Evolutionary conservation across 1,284 basidiomycete genomes (phyloP), one percentile per base, ranked within the genome.

Genomic region (Puccinia coronata): DNA sequence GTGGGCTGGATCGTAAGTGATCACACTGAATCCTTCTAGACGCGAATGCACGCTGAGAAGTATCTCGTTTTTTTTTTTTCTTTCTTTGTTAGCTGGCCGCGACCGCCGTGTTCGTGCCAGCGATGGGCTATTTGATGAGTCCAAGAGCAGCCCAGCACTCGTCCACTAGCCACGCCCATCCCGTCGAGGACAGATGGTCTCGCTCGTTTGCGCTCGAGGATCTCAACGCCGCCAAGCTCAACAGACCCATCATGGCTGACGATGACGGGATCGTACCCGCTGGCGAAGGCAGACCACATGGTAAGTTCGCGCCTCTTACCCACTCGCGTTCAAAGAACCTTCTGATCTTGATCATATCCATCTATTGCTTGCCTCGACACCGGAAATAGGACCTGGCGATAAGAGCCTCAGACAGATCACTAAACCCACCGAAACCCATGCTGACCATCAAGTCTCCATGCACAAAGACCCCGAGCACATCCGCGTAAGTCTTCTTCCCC

Each of bases 211-310:
- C 41, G 8, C 55, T 34, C 14, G 72, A 74, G 34, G 36, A 74
- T 36, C 55, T 74, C 23, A 28, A 74, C 34, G 1, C 72, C 6
- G 53, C 34, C 31, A 74, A 41, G 25, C 57, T 74, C 25, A 74
- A 74, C 57, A 6, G 72, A 31, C 72, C 72, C 14, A 74, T 74
- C 55, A 74, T 74, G 49, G 53, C 72, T 4, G 72, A 59, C 8
- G 72, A 74, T 23, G 72, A 74, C 39, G 72, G 72, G 20, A 74
- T 59, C 53, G 72, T 28, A 14, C 72, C 53, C 18, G 72, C 72
- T 20, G 72, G 72, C 23, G 72, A 74, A 34, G 72, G 72, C 34
- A 59, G 72, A 36, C 72, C 72, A 59, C 72, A 74, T 28, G 72
- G 72, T 61, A 28, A 43, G 5, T 49, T n/a, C 47, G 2, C 11